Conservation (phyloP, 2,329 filamentous ascomycete genomes). For the Aphanoascus verrucosus region DNA sequence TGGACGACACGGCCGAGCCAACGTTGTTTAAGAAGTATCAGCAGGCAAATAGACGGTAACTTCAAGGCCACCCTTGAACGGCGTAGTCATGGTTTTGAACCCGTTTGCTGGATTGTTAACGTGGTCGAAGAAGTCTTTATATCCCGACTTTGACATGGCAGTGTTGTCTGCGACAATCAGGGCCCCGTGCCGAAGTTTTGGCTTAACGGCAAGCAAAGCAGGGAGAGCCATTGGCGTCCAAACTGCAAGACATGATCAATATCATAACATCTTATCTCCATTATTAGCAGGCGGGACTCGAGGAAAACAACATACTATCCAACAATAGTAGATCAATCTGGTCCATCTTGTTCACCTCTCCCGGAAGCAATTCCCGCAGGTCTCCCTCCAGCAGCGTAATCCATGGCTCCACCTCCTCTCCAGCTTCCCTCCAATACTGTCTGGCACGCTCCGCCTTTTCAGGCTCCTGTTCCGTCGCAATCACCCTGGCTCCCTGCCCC, state of each 20-base stretch:
- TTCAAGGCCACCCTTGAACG: conserved; percentile 41
- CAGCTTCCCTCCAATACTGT: conserved; percentile 45
- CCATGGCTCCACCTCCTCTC: conserved; percentile 38
- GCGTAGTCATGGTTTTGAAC: conserved; percentile 42
- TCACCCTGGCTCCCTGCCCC: conserved; percentile 37
- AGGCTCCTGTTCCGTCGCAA: conserved; percentile 51
- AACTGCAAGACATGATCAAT: conserved; percentile 31
- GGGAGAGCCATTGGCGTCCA: conserved; percentile 48
- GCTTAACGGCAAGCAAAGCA: conserved; percentile 39
- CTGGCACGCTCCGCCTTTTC: conserved; percentile 43
- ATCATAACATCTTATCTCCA: no score
- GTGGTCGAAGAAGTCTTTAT: conserved; percentile 40
- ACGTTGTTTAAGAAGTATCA: neutral
- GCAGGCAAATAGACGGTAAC: conserved; percentile 31
- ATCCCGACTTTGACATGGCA: conserved; percentile 30
- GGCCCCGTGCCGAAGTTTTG: conserved; percentile 38
- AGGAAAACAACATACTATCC: conserved; percentile 43
- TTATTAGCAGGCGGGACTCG: neutral
- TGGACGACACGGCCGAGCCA: neutral
- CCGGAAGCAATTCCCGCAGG: conserved; percentile 46
- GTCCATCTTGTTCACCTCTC: conserved; percentile 31
- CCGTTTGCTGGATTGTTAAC: conserved; percentile 39
- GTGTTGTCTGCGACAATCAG: conserved; percentile 44
- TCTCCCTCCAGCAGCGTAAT: conserved; percentile 52
- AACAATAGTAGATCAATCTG: conserved; percentile 48